A percentile compares a stretch with the other conserved stretches of the same genome.
Conservation (phyloP, 495 filamentous ascomycete genomes). For the Pseudoneurospora amorphoporcata region DNA sequence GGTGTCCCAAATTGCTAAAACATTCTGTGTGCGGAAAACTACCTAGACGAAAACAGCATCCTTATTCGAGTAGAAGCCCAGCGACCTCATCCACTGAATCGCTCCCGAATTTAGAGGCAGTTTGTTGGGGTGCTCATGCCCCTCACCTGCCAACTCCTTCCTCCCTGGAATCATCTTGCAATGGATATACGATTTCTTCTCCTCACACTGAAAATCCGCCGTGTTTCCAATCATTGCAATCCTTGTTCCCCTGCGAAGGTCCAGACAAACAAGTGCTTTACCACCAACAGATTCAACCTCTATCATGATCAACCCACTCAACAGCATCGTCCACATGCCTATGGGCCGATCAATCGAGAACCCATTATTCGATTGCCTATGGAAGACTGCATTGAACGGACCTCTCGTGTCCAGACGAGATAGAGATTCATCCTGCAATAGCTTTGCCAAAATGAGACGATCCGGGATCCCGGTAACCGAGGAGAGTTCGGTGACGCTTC, state of each 20-base stretch:
- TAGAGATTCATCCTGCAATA: slow-evolving; percentile 16
- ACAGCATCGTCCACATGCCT: slow-evolving; percentile 10
- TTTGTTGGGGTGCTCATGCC: too few species aligned
- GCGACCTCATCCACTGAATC: too few species aligned
- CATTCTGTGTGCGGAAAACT: too few species aligned
- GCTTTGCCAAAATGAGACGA: slow-evolving; percentile 21
- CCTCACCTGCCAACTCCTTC: too few species aligned
- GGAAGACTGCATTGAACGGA: slow-evolving; percentile 20
- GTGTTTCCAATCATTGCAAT: too few species aligned
- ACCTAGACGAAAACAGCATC: too few species aligned
- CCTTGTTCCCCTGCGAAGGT: background rate
- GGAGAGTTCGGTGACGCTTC: slow-evolving; percentile 18
- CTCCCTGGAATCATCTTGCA: too few species aligned
- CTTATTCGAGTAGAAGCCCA: too few species aligned
- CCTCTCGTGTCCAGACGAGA: slow-evolving; percentile 14
- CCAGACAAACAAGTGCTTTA: background rate
- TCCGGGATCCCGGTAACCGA: slow-evolving; percentile 19
- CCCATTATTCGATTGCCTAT: slow-evolving; percentile 7
- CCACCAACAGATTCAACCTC: slow-evolving; percentile 10
- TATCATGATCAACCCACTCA: slow-evolving; percentile 19
- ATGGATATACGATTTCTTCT: too few species aligned
- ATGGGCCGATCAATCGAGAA: slow-evolving; percentile 26
- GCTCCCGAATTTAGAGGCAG: too few species aligned
- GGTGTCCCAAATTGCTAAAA: too few species aligned
- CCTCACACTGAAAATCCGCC: too few species aligned